Evolutionary conservation across 768 basidiomycete genomes (phyloP).

Genomic region (Rhodotorula kratochvilovae): DNA sequence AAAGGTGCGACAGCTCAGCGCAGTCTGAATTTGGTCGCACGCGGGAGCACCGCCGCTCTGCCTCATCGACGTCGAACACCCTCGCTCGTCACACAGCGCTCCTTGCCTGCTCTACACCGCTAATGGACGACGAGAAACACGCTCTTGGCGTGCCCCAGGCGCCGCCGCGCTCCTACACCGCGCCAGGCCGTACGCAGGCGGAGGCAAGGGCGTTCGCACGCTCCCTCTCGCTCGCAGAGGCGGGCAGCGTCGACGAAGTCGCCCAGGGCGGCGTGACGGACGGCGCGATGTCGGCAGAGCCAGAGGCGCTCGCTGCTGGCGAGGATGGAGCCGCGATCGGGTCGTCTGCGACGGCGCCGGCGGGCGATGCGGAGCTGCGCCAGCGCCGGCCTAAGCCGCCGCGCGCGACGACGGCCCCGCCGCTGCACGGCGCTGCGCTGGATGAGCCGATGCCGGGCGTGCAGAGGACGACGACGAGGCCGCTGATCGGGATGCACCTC

Average conservation of each 20-base stretch:
- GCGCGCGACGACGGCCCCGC: background rate
- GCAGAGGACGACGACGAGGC: background rate
- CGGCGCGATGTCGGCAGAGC: background rate
- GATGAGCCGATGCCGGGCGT: background rate
- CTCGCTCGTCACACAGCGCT: background rate
- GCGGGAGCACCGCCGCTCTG: background rate
- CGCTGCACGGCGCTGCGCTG: background rate
- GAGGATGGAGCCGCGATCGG: background rate
- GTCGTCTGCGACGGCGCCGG: background rate
- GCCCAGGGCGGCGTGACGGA: background rate
- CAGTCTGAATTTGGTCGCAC: too few relatives aligned
- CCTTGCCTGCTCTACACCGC: background rate
- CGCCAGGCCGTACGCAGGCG: background rate
- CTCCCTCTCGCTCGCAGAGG: background rate
- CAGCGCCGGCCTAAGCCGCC: background rate
- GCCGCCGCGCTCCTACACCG: background rate
- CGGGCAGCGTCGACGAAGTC: background rate
- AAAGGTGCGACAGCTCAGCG: background rate
- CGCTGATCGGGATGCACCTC: background rate
- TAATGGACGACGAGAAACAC: background rate
- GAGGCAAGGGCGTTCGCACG: background rate
- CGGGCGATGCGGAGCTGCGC: background rate
- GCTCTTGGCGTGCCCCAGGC: background rate
- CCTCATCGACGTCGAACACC: background rate
- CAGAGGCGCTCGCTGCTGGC: background rate